Evolutionary conservation across 2,329 filamentous ascomycete genomes (phyloP).

Genomic region (Cercospora brassicicola): DNA sequence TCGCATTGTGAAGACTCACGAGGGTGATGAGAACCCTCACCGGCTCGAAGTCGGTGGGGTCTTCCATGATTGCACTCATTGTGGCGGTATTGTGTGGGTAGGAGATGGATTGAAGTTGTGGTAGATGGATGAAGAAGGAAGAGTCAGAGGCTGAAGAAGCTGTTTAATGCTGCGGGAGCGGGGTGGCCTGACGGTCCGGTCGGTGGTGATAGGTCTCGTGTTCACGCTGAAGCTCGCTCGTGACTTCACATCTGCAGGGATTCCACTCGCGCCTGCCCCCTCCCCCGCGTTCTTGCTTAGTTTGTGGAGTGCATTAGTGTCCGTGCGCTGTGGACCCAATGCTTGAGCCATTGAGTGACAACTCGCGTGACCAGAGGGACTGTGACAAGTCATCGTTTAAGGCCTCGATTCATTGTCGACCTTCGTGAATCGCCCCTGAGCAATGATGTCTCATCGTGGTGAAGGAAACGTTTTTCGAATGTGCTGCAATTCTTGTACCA

Average conservation of each 20-base stretch:
- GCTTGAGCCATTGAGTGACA: not conserved
- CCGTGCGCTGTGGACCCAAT: not conserved
- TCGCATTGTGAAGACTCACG: not conserved
- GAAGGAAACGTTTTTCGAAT: not conserved
- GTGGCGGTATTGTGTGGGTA: slow-evolving; percentile 35
- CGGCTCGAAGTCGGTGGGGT: slow-evolving; percentile 44
- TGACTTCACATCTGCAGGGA: not conserved
- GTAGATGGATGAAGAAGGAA: not conserved
- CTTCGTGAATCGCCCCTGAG: not conserved
- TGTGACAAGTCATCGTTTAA: not conserved
- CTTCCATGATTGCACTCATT: slow-evolving; percentile 52
- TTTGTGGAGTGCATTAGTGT: not conserved
- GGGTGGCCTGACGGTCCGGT: not conserved
- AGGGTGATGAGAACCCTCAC: slow-evolving; percentile 61
- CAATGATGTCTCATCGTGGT: not conserved
- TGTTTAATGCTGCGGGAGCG: not conserved
- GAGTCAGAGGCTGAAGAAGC: slow-evolving; percentile 9
- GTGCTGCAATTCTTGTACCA: not conserved
- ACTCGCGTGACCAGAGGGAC: not conserved
- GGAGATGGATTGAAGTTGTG: not conserved
- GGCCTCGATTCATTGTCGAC: not conserved
- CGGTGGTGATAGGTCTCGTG: slow-evolving; percentile 9
- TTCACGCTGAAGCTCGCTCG: not conserved
- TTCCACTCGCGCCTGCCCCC: not conserved
- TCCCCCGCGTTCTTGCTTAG: not conserved